phyloP scores from a whole-genome alignment of 2,329 filamentous ascomycete genomes.

The Macroventuria anomochaeta region DNA sequence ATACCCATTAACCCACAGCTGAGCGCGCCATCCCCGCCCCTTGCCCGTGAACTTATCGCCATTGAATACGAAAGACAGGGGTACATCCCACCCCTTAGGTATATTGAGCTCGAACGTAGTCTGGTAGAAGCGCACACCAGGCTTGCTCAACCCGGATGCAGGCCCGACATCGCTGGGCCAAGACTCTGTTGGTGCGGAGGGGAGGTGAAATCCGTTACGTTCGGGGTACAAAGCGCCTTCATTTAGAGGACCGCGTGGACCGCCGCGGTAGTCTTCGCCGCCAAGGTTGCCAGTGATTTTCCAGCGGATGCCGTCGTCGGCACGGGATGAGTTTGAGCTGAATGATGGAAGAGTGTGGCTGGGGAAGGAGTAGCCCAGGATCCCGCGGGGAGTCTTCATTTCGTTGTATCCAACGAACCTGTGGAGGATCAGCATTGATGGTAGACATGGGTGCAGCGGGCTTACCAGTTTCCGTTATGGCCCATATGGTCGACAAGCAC shows the following conservation, averaged over 20 bases:
- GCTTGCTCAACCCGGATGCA: conserved; percentile 53
- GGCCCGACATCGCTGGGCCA: conserved; percentile 51
- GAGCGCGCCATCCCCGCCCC: conserved; percentile 58
- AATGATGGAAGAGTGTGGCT: conserved; percentile 49
- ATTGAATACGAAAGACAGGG: conserved; percentile 63
- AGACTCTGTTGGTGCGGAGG: conserved; percentile 43
- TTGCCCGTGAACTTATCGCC: conserved; percentile 48
- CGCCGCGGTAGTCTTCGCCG: conserved; percentile 66
- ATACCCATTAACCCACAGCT: conserved; percentile 76
- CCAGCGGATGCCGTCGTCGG: conserved; percentile 58
- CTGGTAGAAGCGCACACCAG: conserved; percentile 64
- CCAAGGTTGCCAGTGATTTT: conserved; percentile 71
- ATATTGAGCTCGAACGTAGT: conserved; percentile 62
- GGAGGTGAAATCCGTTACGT: conserved; percentile 66
- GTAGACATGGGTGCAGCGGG: neutral
- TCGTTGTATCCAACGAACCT: conserved; percentile 53
- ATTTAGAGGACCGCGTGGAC: conserved; percentile 66
- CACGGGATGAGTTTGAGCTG: conserved; percentile 13
- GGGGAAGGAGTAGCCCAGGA: conserved; percentile 64
- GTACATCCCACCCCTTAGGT: conserved; percentile 63
- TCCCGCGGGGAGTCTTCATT: conserved; percentile 67
- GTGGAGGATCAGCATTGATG: neutral
- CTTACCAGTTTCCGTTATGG: conserved; percentile 63
- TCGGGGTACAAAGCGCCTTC: conserved; percentile 69
- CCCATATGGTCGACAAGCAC: conserved; percentile 75